These are phyloP conservation scores for Lobosporangium transversale DNA, from an alignment of 192 early-diverging fungal genomes.

Conservation along the genomic window DNA sequence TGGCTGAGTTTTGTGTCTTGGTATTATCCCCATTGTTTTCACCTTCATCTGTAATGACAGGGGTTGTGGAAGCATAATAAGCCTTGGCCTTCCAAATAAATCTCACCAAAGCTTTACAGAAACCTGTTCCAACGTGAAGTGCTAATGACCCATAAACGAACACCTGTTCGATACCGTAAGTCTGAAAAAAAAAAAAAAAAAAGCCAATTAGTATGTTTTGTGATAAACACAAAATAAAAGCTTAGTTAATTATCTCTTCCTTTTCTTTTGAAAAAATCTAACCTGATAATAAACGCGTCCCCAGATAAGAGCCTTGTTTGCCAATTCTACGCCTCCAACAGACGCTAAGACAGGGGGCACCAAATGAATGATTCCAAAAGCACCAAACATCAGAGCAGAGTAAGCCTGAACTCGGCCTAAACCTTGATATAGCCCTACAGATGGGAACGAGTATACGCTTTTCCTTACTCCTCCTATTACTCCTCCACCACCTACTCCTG, in stretches of 20 bases:
- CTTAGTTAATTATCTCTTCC: not conserved
- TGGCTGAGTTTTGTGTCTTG: constrained; percentile 5
- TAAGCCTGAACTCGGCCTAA: constrained; percentile 35
- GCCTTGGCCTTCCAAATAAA: constrained; percentile 43
- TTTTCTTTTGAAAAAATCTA: constrained; percentile 12
- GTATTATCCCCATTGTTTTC: not conserved
- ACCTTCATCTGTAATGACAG: not conserved
- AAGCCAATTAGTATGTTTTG: not conserved
- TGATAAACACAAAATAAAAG: not conserved
- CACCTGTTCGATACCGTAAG: constrained; percentile 42
- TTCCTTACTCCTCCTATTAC: not conserved
- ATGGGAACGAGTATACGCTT: constrained; percentile 8
- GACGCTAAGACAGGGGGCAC: constrained; percentile 33
- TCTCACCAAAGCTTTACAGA: constrained; percentile 33
- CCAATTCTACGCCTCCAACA: constrained; percentile 52
- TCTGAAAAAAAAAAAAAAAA: constrained; percentile 15
- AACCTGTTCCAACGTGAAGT: constrained; percentile 40
- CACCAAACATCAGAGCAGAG: constrained; percentile 41
- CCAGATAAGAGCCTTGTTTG: constrained; percentile 53
- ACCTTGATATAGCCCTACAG: constrained; percentile 41
- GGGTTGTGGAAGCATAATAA: constrained; percentile 6
- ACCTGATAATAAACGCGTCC: constrained; percentile 61
- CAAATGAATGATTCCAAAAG: constrained; percentile 51
- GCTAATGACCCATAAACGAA: constrained; percentile 52
- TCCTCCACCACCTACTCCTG: not conserved